Evolutionary conservation across 2,329 filamentous ascomycete species (phyloP), one percentile per base, ranked within the genome.

Genomic region (Ophiognomonia clavigignenti-juglandacearum): DNA sequence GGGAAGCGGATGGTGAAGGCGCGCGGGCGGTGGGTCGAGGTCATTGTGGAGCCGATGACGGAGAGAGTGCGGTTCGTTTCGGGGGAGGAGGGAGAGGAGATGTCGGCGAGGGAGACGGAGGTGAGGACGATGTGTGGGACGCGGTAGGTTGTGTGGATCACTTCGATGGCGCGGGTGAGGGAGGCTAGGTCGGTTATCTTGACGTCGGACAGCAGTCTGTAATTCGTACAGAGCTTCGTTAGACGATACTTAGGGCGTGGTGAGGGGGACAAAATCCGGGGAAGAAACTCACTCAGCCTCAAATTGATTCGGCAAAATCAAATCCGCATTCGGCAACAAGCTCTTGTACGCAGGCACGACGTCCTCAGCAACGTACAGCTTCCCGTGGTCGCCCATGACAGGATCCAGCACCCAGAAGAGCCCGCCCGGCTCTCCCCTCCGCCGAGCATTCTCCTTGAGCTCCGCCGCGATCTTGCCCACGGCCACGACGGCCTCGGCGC

Each of bases 361-460:
- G 54, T 95, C 89, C 57, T 92, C 84, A 6, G 85, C 87, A 7
- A 98, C 92, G 61, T 98, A 98, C 11, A 98, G 74, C 56, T 79
- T 82, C 41, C 90, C 93, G 59, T 96, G 90, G 63, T 98, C 93
- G 24, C 93, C 93, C 93, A 98, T 98, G 39, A 98, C 93, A 0
- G 95, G 93, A 64, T 98, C 93, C 22, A 98, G 77, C 3, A 96
- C 88, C 92, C 92, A 97, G 69, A 97, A 97, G 71, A 97, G 96
- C 38, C 77, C 82, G 0, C 89, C 87, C 0, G 86, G 83, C 26
- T 54, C 54, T 6, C 39, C 36, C 26, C 73, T 75, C 13, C 69
- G 71, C 29, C 70, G 71, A 2, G 80, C 75, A 57, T 82, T 85
- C 44, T 77, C 71, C 62, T 85, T 86, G 51, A 96, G 75, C 57